These are phyloP conservation scores for Jimgerdemannia flammicorona DNA, from an alignment of 192 early-diverging fungal species.

Conservation along the genomic window DNA sequence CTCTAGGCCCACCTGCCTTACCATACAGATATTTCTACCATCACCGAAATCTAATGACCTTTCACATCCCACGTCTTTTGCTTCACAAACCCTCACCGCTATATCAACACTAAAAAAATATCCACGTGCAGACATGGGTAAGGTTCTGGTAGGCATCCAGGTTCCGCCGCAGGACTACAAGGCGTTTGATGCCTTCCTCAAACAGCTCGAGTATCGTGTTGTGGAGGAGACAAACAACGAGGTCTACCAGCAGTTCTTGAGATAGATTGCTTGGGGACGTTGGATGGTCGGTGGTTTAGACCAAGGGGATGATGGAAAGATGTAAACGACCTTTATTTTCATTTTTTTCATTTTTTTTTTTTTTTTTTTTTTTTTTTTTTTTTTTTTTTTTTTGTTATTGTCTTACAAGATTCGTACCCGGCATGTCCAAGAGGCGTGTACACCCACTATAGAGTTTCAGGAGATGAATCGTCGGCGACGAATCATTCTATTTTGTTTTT, in stretches of 20 bases:
- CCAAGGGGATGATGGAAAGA: too few species aligned
- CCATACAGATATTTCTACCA: background rate
- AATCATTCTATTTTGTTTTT: too few species aligned
- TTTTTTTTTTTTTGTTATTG: too few species aligned
- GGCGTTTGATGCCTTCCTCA: slow-evolving; percentile 74
- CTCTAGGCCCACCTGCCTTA: background rate
- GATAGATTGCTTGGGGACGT: slow-evolving; percentile 7
- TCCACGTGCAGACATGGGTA: slow-evolving; percentile 71
- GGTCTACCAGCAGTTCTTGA: slow-evolving; percentile 85
- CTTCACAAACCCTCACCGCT: background rate
- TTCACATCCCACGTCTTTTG: background rate
- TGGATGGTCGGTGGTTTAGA: background rate
- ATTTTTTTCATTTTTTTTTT: too few species aligned
- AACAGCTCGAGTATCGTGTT: slow-evolving; percentile 78
- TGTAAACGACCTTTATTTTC: too few species aligned
- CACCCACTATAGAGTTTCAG: too few species aligned
- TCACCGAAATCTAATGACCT: background rate
- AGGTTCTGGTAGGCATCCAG: slow-evolving; percentile 92
- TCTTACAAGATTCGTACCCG: too few species aligned
- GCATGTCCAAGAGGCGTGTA: too few species aligned
- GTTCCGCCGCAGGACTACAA: slow-evolving; percentile 63
- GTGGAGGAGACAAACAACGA: slow-evolving; percentile 92
- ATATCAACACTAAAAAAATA: too few species aligned
- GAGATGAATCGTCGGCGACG: too few species aligned
- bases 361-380: too few species aligned